Conservation (phyloP, 106 monocot species). For the Phalaenopsis aphrodite region DNA sequence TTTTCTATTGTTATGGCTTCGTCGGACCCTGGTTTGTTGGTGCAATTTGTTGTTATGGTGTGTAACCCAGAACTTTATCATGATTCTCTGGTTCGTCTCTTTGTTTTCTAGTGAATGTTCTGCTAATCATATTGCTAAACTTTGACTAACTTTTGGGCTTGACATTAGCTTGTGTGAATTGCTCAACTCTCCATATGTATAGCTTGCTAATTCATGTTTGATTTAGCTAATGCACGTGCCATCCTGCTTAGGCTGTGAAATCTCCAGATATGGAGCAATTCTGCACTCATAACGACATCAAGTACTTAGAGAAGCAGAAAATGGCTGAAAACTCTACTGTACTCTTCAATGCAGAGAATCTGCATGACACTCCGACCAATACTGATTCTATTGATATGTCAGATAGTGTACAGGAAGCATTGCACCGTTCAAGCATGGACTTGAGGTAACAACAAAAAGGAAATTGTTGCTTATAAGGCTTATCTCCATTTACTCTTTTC, state of each 20-base stretch:
- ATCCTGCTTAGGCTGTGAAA: constrained; percentile 27
- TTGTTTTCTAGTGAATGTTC: neutral
- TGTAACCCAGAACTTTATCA: neutral
- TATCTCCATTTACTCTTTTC: neutral
- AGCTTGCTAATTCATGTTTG: neutral
- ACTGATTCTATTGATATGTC: constrained; percentile 52
- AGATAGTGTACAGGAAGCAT: constrained; percentile 75
- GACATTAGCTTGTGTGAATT: neutral
- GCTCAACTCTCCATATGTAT: neutral
- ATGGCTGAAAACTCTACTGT: constrained; percentile 17
- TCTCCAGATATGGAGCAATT: constrained; percentile 53
- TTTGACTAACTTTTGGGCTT: neutral
- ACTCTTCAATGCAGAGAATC: constrained; percentile 21
- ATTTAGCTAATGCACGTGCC: constrained; percentile 18
- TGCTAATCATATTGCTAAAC: neutral
- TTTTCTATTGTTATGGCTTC: no score
- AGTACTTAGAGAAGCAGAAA: constrained; percentile 42
- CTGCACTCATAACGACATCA: constrained; percentile 47
- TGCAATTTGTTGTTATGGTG: neutral
- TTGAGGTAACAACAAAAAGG: constrained; percentile 44
- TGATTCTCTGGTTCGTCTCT: neutral
- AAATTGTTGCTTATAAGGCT: neutral
- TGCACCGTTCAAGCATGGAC: constrained; percentile 88
- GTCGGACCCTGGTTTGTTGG: neutral
- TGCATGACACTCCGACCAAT: constrained; percentile 16